Evolutionary conservation across 768 basidiomycete genomes (phyloP).

Genomic region (Auricularia sp.): DNA sequence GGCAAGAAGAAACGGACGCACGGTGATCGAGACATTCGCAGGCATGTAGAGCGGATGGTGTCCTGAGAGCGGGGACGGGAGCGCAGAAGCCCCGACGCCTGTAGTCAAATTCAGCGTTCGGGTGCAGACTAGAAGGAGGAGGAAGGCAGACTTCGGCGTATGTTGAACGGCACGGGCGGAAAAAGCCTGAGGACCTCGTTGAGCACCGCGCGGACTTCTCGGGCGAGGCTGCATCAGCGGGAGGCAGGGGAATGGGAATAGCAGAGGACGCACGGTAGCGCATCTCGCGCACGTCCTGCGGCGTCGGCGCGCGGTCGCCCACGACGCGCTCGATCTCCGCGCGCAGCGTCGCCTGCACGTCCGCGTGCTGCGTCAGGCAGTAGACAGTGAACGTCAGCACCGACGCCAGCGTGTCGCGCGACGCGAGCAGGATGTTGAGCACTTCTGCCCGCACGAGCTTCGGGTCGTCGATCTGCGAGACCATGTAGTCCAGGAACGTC

Average conservation of each 20-base stretch:
- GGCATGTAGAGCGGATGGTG: conserved; percentile 8
- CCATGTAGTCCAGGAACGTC: conserved; percentile 15
- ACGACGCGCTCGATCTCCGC: conserved; percentile 15
- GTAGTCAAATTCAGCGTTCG: background rate
- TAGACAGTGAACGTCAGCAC: conserved; percentile 23
- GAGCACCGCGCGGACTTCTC: conserved; percentile 16
- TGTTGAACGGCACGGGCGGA: conserved; percentile 28
- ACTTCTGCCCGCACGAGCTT: conserved; percentile 25
- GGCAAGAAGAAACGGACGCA: background rate
- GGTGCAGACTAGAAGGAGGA: background rate
- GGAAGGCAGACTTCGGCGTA: conserved; percentile 9
- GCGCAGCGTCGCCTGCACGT: conserved; percentile 10
- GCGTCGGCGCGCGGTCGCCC: conserved; percentile 10
- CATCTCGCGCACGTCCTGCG: conserved; percentile 16
- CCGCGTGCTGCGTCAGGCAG: conserved; percentile 17
- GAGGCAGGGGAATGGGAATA: background rate
- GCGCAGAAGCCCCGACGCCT: conserved; percentile 8
- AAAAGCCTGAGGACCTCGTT: conserved; percentile 28
- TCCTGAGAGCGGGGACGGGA: conserved; percentile 8
- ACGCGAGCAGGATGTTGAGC: conserved; percentile 29
- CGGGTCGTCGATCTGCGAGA: background rate
- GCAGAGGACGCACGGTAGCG: conserved; percentile 17
- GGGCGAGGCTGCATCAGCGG: background rate
- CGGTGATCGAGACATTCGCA: conserved; percentile 14
- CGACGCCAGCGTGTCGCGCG: conserved; percentile 26